Evolutionary conservation across 768 basidiomycete species (phyloP), one percentile per base, ranked within the genome.

Genomic region (Leccinum truebloodii): DNA sequence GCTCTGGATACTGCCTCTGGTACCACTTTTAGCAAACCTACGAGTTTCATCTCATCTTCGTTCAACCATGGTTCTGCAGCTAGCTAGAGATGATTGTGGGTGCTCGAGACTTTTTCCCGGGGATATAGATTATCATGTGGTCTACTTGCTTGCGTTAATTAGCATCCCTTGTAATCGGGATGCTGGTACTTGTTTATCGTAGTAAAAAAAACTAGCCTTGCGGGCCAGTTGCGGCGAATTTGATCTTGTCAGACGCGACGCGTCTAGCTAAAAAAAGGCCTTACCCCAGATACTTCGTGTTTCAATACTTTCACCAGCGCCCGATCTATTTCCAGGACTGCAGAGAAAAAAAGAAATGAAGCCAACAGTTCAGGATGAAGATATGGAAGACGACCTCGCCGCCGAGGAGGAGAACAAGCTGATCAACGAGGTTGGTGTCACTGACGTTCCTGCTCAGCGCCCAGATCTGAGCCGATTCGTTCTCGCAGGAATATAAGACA

Each of bases 341-440:
- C 8, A 12, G 6, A 4, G 55, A 65, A 44, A 85, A 12, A 85
- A 13, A 4, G 53, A 64, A 48, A 85, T 77, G 85, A 87, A 77
- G 67, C 84, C 76, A 62, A 76, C 72, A 5, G 75, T 72, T 34
- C 73, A 77, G 50, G 73, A 75, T 30, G 89, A 92, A 58, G 90
- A 89, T 65, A 79, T 88, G 48, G 90, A 90, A 71, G 90, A 92
- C 60, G 89, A 92, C 73, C 82, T 87, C 51, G 86, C 84, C 5
- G 89, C 90, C 5, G 91, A 93, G 73, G 91, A 92, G 69, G 90
- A 91, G 77, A 93, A 92, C 75, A 93, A 92, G 64, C 75, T 92
- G 55, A 92, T 92, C 71, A 93, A 93, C 67, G 90, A 93, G 83
- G 90, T 92, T 66, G 46, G 80, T 74, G 56, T 37, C 48, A 37